These are phyloP conservation scores for Astrothelium subdiscretum DNA, from an alignment of 495 filamentous ascomycete species.

Conservation along the genomic window DNA sequence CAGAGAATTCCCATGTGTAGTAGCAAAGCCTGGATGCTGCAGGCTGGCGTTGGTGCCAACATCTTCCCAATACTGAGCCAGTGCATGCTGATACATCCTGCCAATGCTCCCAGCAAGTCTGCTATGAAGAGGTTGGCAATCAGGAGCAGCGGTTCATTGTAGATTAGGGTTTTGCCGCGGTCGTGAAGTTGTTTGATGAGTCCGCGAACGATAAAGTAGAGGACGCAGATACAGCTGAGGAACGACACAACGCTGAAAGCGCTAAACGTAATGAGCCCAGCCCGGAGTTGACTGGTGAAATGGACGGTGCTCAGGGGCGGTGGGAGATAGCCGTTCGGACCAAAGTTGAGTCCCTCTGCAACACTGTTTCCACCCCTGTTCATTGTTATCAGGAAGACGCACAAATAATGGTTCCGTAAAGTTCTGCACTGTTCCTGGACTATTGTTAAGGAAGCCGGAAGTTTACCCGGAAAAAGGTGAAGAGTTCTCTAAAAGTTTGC, in stretches of 20 bases:
- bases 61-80: constrained; percentile 49
- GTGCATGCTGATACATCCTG: constrained; percentile 54
- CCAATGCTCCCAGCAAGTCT: constrained; percentile 58
- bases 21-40: constrained; percentile 62
- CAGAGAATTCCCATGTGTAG: constrained; percentile 59
- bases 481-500: no score
- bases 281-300: not conserved
- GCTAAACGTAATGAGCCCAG: not conserved
- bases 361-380: not conserved
- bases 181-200: not conserved
- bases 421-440: no score
- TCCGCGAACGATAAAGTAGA: not conserved
- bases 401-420: no score
- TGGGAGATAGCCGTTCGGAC: not conserved
- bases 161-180: not conserved
- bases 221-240: not conserved
- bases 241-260: not conserved
- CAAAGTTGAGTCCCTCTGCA: not conserved
- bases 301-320: not conserved
- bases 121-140: constrained; percentile 65
- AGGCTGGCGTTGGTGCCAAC: constrained; percentile 40
- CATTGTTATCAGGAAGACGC: not conserved
- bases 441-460: no score
- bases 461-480: no score
- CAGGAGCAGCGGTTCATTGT: constrained; percentile 64